Evolutionary conservation across 768 basidiomycete species (phyloP).

Genomic region (Serendipita sp.): DNA sequence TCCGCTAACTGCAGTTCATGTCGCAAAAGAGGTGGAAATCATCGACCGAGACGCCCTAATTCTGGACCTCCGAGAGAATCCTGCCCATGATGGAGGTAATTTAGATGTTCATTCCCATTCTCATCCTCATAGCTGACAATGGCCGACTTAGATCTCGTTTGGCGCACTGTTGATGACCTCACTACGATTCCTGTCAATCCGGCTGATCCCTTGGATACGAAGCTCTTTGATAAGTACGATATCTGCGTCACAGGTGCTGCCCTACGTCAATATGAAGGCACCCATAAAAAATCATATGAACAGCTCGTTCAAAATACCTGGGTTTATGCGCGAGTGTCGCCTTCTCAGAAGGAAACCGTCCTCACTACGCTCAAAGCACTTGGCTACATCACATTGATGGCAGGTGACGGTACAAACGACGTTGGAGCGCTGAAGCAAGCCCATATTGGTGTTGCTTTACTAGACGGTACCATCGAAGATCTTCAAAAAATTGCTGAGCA

Average conservation of each 20-base stretch:
- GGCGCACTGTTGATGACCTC: constrained; percentile 87
- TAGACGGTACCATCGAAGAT: constrained; percentile 85
- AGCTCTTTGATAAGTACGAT: constrained; percentile 75
- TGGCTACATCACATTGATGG: constrained; percentile 92
- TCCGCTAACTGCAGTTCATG: constrained; percentile 90
- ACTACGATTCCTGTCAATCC: constrained; percentile 80
- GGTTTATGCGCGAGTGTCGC: constrained; percentile 98
- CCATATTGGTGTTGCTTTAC: constrained; percentile 84
- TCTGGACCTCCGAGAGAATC: constrained; percentile 73
- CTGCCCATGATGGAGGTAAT: constrained; percentile 51
- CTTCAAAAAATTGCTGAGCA: constrained; percentile 87
- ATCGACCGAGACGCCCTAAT: constrained; percentile 91
- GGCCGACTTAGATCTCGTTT: constrained; percentile 51
- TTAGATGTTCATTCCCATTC: constrained; percentile 3
- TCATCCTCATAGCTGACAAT: not conserved
- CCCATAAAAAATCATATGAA: constrained; percentile 42
- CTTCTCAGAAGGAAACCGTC: constrained; percentile 89
- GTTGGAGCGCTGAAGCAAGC: constrained; percentile 98
- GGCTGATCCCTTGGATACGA: constrained; percentile 53
- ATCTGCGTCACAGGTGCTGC: constrained; percentile 94
- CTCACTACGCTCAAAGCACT: constrained; percentile 76
- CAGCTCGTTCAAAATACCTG: constrained; percentile 85
- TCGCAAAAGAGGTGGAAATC: constrained; percentile 92
- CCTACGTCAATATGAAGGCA: constrained; percentile 66
- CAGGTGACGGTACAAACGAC: constrained; percentile 97